Evolutionary conservation across 1,284 basidiomycete species (phyloP).

Genomic region (Pterula multifida): DNA sequence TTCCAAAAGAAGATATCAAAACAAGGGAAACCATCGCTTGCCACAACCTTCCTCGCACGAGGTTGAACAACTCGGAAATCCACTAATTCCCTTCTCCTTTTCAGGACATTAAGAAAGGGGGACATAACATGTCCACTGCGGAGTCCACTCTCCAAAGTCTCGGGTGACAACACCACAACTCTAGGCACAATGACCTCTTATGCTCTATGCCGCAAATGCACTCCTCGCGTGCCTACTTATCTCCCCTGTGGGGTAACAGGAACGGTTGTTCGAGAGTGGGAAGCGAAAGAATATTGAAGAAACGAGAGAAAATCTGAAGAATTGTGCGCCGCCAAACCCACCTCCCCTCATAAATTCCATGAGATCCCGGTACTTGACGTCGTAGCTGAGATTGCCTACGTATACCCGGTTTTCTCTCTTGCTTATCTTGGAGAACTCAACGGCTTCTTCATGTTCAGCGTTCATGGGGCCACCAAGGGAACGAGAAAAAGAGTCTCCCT

Average conservation of each 20-base stretch:
- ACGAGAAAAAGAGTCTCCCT: slow-evolving; percentile 56
- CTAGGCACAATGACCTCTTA: too few species aligned
- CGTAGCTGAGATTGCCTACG: slow-evolving; percentile 95
- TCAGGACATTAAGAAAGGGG: too few species aligned
- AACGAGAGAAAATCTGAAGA: slow-evolving; percentile 6
- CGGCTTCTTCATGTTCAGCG: slow-evolving; percentile 79
- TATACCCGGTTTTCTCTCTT: slow-evolving; percentile 97
- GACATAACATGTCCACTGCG: too few species aligned
- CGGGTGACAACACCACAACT: too few species aligned
- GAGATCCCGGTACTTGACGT: slow-evolving; percentile 94
- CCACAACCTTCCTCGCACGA: too few species aligned
- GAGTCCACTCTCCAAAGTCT: too few species aligned
- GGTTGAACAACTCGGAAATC: too few species aligned
- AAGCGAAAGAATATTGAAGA: too few species aligned
- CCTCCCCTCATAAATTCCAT: slow-evolving; percentile 99
- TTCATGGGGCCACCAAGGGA: slow-evolving; percentile 88
- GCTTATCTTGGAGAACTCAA: slow-evolving; percentile 84
- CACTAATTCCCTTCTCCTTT: too few species aligned
- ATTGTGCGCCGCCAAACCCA: slow-evolving; percentile 74
- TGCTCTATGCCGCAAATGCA: too few species aligned
- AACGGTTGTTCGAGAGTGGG: too few species aligned
- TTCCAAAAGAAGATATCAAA: slow-evolving; percentile 47
- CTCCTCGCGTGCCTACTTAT: not conserved
- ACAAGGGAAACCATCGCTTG: slow-evolving; percentile 22
- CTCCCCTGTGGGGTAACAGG: too few species aligned